Base-by-base conservation (phyloP, 768 basidiomycete species). In the Agrocybe chaxingu region DNA sequence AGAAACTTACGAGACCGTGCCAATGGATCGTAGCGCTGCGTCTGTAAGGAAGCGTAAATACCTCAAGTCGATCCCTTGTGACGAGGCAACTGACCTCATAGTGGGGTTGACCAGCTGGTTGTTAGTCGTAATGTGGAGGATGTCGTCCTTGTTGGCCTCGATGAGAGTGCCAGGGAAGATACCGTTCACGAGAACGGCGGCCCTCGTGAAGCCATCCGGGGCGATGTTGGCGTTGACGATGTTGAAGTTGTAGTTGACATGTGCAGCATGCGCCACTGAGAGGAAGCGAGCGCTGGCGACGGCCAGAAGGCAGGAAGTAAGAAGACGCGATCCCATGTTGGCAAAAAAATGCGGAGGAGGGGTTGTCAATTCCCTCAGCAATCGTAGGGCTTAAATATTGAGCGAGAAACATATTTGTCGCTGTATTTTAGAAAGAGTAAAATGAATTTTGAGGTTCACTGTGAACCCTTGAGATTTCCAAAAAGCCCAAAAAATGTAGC, bases 111-210 rank as follows among this genome's bases (percentile, higher is more conserved):
- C 58, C 43, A 70, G 64, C 35, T 62, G 52, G 48, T 68, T 66
- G 45, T 69, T 63, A 9, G 65, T 63, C 1, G 64, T 58, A 36
- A 72, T 64, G 43, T 68, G 66, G 8, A 72, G 49, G 1, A 52
- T 54, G 46, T 72, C 70, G 41, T 58, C 59, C 57, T 74, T 77
- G 50, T 66, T 67, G 12, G 69, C 74, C 32, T 65, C 58, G 34
- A 79, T 70, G 13, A 71, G 59, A 2, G 72, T 57, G 0, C 73
- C 77, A 33, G 75, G 73, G 42, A 71, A 69, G 2, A 51, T 13
- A 3, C 72, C 74, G 48, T 74, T 76, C 18, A 72, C 67, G 16
- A 76, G 61, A 8, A 76, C 74, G 19, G 67, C 70, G 19, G 64
- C 62, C 42, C 62, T 59, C 29, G 45, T 54, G 39, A 72, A 73